Percentiles rank a stretch among this genome's conserved stretches.
Conservation (phyloP, 176 grass and related monocot species). For the Avena insularis region DNA sequence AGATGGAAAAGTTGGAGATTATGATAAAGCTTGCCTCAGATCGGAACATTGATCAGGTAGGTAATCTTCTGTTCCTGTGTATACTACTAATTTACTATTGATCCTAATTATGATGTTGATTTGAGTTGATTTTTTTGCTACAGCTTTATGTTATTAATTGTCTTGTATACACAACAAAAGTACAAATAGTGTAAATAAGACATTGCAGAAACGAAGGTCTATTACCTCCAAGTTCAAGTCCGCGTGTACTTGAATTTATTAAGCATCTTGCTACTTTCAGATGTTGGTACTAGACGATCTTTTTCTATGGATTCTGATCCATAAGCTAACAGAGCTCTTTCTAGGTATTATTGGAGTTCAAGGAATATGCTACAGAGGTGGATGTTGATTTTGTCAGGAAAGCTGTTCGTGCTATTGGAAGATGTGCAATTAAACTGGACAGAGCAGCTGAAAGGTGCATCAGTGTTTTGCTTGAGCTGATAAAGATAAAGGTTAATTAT, state of each 20-base stretch:
- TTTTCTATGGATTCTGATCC: constrained; percentile 37
- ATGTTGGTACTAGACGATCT: constrained; percentile 26
- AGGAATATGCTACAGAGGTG: constrained; percentile 99
- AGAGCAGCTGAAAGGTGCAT: constrained; percentile 97
- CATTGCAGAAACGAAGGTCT: neutral
- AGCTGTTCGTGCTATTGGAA: constrained; percentile 97
- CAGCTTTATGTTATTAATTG: constrained; percentile 24
- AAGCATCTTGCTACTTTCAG: constrained; percentile 21
- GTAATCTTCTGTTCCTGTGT: constrained; percentile 41
- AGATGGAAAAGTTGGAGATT: constrained; percentile 99
- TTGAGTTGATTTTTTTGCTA: constrained; percentile 6
- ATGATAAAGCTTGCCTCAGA: constrained; percentile 99
- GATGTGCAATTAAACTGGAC: constrained; percentile 97
- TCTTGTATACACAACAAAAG: neutral
- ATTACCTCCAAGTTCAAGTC: neutral
- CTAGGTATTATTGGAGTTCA: constrained; percentile 96
- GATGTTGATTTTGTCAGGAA: constrained; percentile 99
- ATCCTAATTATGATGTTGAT: neutral
- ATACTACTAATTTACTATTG: neutral
- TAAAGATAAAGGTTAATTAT: constrained; percentile 99
- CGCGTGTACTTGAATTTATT: constrained; percentile 5
- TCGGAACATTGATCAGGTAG: constrained; percentile 96
- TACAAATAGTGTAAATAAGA: neutral
- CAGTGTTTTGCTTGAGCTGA: constrained; percentile 96
- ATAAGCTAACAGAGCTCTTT: constrained; percentile 42